These are phyloP conservation scores for Goffeauzyma gilvescens DNA, from an alignment of 768 basidiomycete genomes.

Conservation along the genomic window DNA sequence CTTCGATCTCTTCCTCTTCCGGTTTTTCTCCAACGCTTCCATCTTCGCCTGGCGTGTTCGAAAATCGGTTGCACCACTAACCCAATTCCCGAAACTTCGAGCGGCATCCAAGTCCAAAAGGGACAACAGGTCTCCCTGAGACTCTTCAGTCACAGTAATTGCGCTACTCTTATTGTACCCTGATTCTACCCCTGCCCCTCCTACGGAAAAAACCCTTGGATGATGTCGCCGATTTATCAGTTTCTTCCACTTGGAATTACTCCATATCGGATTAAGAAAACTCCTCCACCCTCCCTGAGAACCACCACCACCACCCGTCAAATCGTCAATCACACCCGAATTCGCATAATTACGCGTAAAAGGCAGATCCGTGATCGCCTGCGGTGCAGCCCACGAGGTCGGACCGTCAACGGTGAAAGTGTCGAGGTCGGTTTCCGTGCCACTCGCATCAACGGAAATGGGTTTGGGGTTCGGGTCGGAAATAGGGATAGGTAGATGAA, in stretches of 20 bases:
- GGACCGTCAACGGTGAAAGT: neutral
- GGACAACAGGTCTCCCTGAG: constrained; percentile 13
- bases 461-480: no score
- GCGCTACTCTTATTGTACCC: neutral
- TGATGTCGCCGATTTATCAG: constrained; percentile 8
- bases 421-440: neutral
- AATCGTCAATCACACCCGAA: no score
- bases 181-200: no score
- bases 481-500: constrained; percentile 19
- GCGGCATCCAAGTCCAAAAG: constrained; percentile 18
- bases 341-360: constrained; percentile 6
- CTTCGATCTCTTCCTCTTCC: neutral
- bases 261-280: constrained; percentile 17
- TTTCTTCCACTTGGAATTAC: constrained; percentile 18
- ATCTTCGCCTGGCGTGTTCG: no score
- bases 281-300: constrained; percentile 6
- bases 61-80: constrained; percentile 16
- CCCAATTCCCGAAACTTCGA: constrained; percentile 22
- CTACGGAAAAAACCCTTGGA: neutral
- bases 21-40: neutral
- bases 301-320: no score
- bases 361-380: constrained; percentile 8
- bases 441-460: neutral
- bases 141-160: neutral
- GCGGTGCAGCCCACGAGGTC: neutral